Evolutionary conservation across 345 rosid species (phyloP).

Genomic region (Tarenaya hassleriana): DNA sequence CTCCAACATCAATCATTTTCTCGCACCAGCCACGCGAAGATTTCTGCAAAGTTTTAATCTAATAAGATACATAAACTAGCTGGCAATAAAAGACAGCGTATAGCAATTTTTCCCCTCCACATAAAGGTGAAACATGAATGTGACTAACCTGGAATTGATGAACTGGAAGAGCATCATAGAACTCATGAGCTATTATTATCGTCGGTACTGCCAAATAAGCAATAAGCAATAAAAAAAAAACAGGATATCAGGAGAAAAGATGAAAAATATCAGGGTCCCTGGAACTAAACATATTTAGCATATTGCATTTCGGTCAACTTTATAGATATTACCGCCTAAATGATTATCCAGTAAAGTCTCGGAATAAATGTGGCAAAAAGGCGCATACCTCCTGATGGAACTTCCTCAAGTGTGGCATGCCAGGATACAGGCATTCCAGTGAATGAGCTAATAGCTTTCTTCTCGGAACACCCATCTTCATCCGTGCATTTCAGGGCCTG

Average conservation of each 20-base stretch:
- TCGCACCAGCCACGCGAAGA: constrained; percentile 89
- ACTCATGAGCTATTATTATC: constrained; percentile 84
- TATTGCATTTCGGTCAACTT: background rate
- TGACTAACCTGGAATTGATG: constrained; percentile 89
- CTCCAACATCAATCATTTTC: constrained; percentile 75
- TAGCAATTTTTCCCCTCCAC: background rate
- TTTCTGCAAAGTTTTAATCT: constrained; percentile 37
- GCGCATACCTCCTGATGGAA: constrained; percentile 76
- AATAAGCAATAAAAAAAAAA: constrained; percentile 24
- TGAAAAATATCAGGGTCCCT: background rate
- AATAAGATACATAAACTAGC: constrained; percentile 8
- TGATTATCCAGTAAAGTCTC: constrained; percentile 9
- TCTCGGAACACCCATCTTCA: constrained; percentile 33
- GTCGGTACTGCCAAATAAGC: constrained; percentile 55
- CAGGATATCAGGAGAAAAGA: constrained; percentile 10
- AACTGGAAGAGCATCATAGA: constrained; percentile 91
- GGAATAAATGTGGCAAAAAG: constrained; percentile 16
- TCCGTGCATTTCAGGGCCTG: constrained; percentile 55
- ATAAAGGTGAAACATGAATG: background rate
- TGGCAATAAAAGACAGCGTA: background rate
- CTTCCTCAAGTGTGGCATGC: constrained; percentile 75
- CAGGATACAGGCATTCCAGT: constrained; percentile 65
- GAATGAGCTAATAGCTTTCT: constrained; percentile 42
- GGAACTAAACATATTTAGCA: background rate
- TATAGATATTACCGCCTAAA: background rate